Conservation (phyloP, 176 grass and related monocot species). For the Pontederia crassipes region DNA sequence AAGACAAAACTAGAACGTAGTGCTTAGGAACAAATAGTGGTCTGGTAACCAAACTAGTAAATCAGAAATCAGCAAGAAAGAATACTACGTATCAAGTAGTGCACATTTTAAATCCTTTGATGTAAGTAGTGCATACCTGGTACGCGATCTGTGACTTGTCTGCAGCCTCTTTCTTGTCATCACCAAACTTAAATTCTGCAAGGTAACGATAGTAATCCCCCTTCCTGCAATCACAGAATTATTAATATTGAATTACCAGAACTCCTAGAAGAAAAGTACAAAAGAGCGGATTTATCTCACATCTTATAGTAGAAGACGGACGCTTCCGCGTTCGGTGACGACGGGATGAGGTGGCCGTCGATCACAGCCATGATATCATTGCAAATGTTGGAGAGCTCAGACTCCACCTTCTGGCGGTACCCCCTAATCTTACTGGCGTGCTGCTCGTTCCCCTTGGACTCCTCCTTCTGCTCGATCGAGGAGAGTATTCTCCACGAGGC, state of each 20-base stretch:
- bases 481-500: conserved; percentile 20
- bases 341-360: conserved; percentile 17
- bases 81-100: not conserved
- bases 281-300: conserved; percentile 1
- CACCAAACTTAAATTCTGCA: conserved; percentile 2
- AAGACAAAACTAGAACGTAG: too few species aligned
- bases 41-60: not conserved
- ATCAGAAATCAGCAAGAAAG: not conserved
- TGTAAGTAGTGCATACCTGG: not conserved
- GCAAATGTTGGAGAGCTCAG: conserved; percentile 6
- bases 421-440: conserved; percentile 8
- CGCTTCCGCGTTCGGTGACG: conserved; percentile 2
- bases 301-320: conserved; percentile 25
- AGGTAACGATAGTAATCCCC: conserved; percentile 14
- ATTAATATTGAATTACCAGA: not conserved
- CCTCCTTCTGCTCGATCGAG: conserved; percentile 23
- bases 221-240: not conserved
- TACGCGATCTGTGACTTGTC: not conserved
- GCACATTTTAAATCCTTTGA: not conserved
- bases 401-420: conserved; percentile 18
- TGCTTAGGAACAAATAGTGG: too few species aligned
- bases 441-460: conserved; percentile 14
- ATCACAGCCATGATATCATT: conserved; percentile 17
- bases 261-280: not conserved
- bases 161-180: conserved; percentile 6